These are phyloP conservation scores for Ricinus communis DNA, from an alignment of 345 rosid genomes.

Conservation along the genomic window DNA sequence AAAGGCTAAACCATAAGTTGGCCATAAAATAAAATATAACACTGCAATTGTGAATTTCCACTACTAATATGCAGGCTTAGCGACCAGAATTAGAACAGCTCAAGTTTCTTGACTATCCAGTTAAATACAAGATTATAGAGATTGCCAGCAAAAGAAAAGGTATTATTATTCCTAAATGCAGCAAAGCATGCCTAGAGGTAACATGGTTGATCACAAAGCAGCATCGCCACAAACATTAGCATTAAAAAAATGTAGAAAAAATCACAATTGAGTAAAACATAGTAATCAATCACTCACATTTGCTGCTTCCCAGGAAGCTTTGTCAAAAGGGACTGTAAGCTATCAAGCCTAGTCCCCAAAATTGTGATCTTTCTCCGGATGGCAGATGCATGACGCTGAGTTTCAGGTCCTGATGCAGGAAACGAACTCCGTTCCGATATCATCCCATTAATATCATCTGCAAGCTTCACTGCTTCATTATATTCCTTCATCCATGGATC, in stretches of 20 bases:
- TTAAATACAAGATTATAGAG: too few species aligned
- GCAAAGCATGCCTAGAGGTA: neutral
- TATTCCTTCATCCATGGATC: slow-evolving; percentile 16
- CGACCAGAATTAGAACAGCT: too few species aligned
- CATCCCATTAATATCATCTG: slow-evolving; percentile 59
- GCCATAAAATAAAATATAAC: neutral
- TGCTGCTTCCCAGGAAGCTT: slow-evolving; percentile 71
- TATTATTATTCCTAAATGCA: too few species aligned
- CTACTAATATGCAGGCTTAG: neutral
- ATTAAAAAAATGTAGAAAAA: neutral
- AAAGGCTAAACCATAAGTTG: neutral
- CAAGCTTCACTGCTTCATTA: slow-evolving; percentile 9
- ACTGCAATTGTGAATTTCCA: neutral
- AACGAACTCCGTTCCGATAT: slow-evolving; percentile 59
- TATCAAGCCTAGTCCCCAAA: slow-evolving; percentile 77
- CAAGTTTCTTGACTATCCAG: too few species aligned
- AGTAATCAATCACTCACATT: slow-evolving; percentile 37
- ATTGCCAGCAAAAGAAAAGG: neutral
- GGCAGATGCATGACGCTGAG: slow-evolving; percentile 85
- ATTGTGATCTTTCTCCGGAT: slow-evolving; percentile 87
- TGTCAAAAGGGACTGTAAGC: slow-evolving; percentile 67
- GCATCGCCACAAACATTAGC: neutral
- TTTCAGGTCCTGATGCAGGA: slow-evolving; percentile 69
- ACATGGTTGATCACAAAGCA: neutral
- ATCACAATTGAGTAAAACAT: neutral